Base-by-base conservation (phyloP, 352 stramenopile species). In the Pythium brachiatum region DNA sequence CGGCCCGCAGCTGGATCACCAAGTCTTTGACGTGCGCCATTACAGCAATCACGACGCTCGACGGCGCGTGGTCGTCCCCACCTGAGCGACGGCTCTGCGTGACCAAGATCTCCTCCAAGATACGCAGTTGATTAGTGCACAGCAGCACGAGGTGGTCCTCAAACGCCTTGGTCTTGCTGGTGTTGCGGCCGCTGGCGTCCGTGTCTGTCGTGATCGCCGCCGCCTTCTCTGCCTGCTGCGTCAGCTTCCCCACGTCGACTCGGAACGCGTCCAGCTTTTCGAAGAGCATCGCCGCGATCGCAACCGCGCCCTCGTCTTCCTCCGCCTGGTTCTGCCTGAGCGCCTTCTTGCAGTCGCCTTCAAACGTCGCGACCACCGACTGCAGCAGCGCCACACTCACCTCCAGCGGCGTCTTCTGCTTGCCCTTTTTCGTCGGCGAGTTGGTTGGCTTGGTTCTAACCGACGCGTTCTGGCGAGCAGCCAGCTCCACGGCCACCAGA, bases 1-100 rank as follows among this genome's bases (percentile, higher is more conserved):
- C 70, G 0, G 77, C 67, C 1, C 80, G 83, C 16, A 88, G 50
- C 54, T 92, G 80, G n/a, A 88, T 61, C 13, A 92, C 79, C 0
- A 83, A 57, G 29, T 92, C 80, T 59, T 69, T 73, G n/a, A 73
- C 54, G 39, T 61, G 48, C 1, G 64, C 38, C 21, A 66, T 23
- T 5, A 64, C 32, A 21, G 44, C 25, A 3, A 21, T 20, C 18
- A 32, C 25, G 21, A 12, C 25, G 12, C n/a, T 32, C 23, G 44
- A 52, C 3, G 41, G 41, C n/a, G 41, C 46, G 7, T 34, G 11
- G 23, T 53, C 46, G 46, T 53, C 46, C 2, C 3, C 18, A 23
- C 15, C 11, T 7, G 44, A 52, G 15, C 44, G 44, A 8, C 21
- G 25, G 44, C 44, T 52, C 26, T 72, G 66, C 1, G 54, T 20